phyloP scores from a whole-genome alignment of 1,284 basidiomycete species.

The Irpex rosettiformis region DNA sequence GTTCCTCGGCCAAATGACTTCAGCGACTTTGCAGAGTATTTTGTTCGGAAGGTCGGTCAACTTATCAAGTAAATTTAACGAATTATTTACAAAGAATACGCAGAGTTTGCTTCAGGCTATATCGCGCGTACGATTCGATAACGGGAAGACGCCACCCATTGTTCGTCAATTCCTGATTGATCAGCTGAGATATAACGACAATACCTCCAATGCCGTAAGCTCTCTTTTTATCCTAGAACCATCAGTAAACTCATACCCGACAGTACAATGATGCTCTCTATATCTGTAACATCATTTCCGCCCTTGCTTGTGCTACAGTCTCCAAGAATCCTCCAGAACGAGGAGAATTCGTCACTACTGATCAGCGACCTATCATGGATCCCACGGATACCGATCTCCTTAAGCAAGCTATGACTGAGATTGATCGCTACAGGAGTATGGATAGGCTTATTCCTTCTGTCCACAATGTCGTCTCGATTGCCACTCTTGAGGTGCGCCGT shows the following conservation, averaged over 20 bases:
- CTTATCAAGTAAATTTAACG: not conserved
- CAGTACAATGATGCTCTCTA: slow-evolving; percentile 93
- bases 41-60: slow-evolving; percentile 79
- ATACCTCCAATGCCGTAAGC: slow-evolving; percentile 84
- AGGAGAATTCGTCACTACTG: slow-evolving; percentile 68
- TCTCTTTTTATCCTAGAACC: not conserved
- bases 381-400: slow-evolving; percentile 65
- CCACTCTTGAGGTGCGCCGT: slow-evolving; percentile 75
- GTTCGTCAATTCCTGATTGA: slow-evolving; percentile 92
- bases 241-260: slow-evolving; percentile 13
- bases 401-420: slow-evolving; percentile 71
- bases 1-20: slow-evolving; percentile 95
- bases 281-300: slow-evolving; percentile 83
- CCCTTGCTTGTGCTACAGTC: slow-evolving; percentile 75
- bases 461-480: slow-evolving; percentile 92
- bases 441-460: slow-evolving; percentile 94
- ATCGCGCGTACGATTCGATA: slow-evolving; percentile 81
- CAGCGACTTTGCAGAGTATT: slow-evolving; percentile 88
- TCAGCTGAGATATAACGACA: slow-evolving; percentile 91
- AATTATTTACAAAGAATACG: not conserved
- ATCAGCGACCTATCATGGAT: slow-evolving; percentile 61
- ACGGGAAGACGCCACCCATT: slow-evolving; percentile 82
- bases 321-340: slow-evolving; percentile 73
- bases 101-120: slow-evolving; percentile 80
- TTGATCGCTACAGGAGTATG: slow-evolving; percentile 92